Conservation (phyloP, 169 alveolate species). For the Plasmodium malariae region DNA sequence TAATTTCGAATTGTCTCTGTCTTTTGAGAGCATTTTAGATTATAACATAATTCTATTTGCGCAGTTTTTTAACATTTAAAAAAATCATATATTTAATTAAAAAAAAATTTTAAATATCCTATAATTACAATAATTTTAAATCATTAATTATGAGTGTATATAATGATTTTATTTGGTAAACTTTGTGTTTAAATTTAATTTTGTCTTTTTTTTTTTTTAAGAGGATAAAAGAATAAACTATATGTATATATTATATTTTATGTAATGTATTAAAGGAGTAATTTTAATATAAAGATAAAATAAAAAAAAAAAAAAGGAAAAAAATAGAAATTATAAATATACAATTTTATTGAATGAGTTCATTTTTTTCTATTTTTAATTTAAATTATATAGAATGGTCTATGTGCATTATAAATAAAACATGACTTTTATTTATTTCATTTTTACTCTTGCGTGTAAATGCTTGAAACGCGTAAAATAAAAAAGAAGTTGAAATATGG, state of each 20-base stretch:
- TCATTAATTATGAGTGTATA: slow-evolving; percentile 22
- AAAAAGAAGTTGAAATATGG: slow-evolving; percentile 6
- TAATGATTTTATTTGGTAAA: slow-evolving; percentile 22
- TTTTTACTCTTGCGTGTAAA: slow-evolving; percentile 14
- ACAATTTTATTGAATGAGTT: slow-evolving; percentile 35
- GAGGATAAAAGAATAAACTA: slow-evolving; percentile 4
- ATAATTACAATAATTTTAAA: slow-evolving; percentile 21
- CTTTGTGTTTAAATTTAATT: slow-evolving; percentile 29
- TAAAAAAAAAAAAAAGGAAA: slow-evolving; percentile 34
- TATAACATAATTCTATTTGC: background rate
- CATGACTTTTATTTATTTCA: slow-evolving; percentile 1
- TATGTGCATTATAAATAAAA: slow-evolving; percentile 50
- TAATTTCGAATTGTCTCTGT: slow-evolving; percentile 63
- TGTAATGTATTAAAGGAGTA: background rate
- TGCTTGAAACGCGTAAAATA: slow-evolving; percentile 7
- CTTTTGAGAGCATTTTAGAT: slow-evolving; percentile 63
- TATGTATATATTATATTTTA: slow-evolving; percentile 11
- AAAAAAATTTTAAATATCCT: background rate
- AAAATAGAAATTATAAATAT: background rate
- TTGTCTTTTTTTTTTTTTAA: slow-evolving; percentile 9
- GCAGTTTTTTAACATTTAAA: slow-evolving; percentile 19
- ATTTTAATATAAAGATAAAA: slow-evolving; percentile 8
- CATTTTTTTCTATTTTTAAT: slow-evolving; percentile 9
- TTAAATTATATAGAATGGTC: slow-evolving; percentile 26
- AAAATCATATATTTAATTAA: slow-evolving; percentile 5